Percentiles rank a stretch among this genome's conserved stretches.
Evolutionary conservation across 2,329 filamentous ascomycete species (phyloP).

Genomic region (Sordariomycetes sp.): DNA sequence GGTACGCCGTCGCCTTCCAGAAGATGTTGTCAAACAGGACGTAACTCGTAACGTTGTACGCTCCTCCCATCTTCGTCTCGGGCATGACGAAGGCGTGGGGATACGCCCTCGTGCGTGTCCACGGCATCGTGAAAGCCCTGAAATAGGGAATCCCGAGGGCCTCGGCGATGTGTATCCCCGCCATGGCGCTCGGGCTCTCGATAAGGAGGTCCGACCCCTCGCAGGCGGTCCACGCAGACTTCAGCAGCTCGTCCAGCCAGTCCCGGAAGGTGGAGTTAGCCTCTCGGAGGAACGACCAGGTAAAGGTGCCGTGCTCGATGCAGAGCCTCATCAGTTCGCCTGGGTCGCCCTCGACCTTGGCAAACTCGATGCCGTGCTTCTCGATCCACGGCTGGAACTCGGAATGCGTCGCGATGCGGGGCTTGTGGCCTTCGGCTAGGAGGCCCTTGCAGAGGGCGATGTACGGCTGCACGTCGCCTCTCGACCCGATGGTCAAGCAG

Average conservation of each 20-base stretch:
- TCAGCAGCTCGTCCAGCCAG: slow-evolving; percentile 87
- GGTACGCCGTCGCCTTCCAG: slow-evolving; percentile 83
- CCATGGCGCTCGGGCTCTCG: slow-evolving; percentile 94
- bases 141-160: slow-evolving; percentile 90
- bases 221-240: slow-evolving; percentile 71
- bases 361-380: slow-evolving; percentile 89
- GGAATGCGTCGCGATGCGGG: slow-evolving; percentile 78
- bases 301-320: slow-evolving; percentile 96
- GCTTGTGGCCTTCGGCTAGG: slow-evolving; percentile 72
- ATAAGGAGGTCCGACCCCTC: slow-evolving; percentile 82
- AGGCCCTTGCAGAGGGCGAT: slow-evolving; percentile 91
- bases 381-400: slow-evolving; percentile 87
- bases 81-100: slow-evolving; percentile 93
- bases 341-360: slow-evolving; percentile 77
- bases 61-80: slow-evolving; percentile 85
- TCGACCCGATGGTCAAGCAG: slow-evolving; percentile 88
- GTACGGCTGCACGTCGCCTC: slow-evolving; percentile 94
- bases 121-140: slow-evolving; percentile 96
- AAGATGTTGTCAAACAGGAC: slow-evolving; percentile 95
- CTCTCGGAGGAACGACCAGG: slow-evolving; percentile 77
- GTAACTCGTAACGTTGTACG: slow-evolving; percentile 91
- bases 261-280: slow-evolving; percentile 77
- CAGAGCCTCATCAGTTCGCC: slow-evolving; percentile 91
- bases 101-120: slow-evolving; percentile 90
- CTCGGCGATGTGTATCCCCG: slow-evolving; percentile 93